Conservation (phyloP, 805 yeast genomes). For the Candida suzukii region DNA sequence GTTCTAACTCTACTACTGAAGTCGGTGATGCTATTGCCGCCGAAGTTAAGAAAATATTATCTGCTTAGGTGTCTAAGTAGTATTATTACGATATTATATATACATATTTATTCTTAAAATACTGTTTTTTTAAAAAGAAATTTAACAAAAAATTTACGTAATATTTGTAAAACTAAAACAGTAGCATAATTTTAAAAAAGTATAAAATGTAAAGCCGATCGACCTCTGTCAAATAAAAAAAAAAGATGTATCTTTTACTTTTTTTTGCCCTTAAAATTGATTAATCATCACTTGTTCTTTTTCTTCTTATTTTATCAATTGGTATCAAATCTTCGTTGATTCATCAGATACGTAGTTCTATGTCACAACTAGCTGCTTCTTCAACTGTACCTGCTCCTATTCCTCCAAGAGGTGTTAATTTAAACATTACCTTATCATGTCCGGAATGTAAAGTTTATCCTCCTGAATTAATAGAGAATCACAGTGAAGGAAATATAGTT, state of each 20-base stretch:
- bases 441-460: slow-evolving; percentile 96
- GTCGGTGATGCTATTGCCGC: slow-evolving; percentile 91
- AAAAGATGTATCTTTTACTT: too few species aligned
- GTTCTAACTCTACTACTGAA: slow-evolving; percentile 74
- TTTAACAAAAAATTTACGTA: too few species aligned
- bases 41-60: slow-evolving; percentile 43
- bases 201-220: neutral
- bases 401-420: slow-evolving; percentile 58
- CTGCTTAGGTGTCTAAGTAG: too few species aligned
- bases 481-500: slow-evolving; percentile 97
- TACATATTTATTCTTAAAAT: too few species aligned
- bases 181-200: neutral
- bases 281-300: too few species aligned
- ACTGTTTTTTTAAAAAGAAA: too few species aligned
- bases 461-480: slow-evolving; percentile 90
- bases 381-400: too few species aligned
- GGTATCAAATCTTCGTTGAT: neutral
- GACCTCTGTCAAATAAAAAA: too few species aligned
- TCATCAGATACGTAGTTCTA: neutral
- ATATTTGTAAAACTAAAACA: neutral
- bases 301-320: neutral
- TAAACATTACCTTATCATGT: slow-evolving; percentile 84
- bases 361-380: neutral
- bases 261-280: too few species aligned
- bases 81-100: too few species aligned